Conservation (phyloP, 1,284 basidiomycete species). For the Malassezia furfur region DNA sequence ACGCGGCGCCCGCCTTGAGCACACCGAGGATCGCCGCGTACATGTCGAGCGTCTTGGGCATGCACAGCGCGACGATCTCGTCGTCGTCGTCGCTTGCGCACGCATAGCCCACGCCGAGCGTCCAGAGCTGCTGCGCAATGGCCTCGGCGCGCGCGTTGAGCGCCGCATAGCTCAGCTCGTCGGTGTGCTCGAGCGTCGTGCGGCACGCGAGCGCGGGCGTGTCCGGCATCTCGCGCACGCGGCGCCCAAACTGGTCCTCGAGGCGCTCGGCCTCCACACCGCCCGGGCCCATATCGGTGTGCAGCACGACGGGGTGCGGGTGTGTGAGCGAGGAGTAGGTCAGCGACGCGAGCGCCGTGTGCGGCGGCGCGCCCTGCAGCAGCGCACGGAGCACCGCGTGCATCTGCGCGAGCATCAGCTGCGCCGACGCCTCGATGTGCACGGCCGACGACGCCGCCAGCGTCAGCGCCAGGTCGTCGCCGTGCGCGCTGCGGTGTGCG, state of each 20-base stretch:
- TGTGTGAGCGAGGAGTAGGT: background rate
- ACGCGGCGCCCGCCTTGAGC: constrained; percentile 46
- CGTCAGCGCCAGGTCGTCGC: background rate
- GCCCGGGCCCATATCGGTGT: constrained; percentile 18
- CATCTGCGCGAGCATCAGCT: constrained; percentile 24
- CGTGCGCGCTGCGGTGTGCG: background rate
- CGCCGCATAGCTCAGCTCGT: constrained; percentile 32
- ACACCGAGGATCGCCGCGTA: constrained; percentile 39
- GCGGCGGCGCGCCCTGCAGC: constrained; percentile 6
- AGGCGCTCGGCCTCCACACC: constrained; percentile 29
- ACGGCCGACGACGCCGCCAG: constrained; percentile 21
- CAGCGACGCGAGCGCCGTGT: background rate
- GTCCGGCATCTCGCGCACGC: constrained; percentile 21
- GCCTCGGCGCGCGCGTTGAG: constrained; percentile 30
- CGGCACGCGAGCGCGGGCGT: constrained; percentile 35
- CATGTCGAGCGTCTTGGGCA: constrained; percentile 38
- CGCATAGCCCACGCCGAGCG: constrained; percentile 25
- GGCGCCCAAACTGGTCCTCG: constrained; percentile 30
- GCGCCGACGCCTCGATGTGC: constrained; percentile 26
- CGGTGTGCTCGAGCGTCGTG: constrained; percentile 21
- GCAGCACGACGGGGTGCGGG: constrained; percentile 21
- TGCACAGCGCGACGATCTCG: constrained; percentile 36
- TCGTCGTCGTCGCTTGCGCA: constrained; percentile 17
- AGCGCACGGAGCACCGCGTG: constrained; percentile 24
- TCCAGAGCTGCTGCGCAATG: constrained; percentile 26